Evolutionary conservation across 2,329 filamentous ascomycete species (phyloP).

Genomic region (Phyllosticta ampelicida): DNA sequence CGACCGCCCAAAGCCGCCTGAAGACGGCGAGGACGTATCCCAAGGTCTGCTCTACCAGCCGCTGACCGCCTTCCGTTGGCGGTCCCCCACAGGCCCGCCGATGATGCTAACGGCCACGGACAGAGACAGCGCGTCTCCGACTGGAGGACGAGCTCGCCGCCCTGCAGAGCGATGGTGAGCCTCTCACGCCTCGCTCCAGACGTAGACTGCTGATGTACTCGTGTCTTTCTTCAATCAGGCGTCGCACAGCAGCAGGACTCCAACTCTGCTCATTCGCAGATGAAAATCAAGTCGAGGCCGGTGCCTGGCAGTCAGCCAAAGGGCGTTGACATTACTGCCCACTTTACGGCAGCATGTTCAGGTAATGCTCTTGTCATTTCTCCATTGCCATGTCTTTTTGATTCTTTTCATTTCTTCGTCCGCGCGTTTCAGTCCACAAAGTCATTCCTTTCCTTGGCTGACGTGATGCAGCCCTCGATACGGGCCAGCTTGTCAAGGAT

Average conservation of each 20-base stretch:
- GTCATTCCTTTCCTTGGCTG: constrained; percentile 12
- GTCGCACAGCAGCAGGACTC: constrained; percentile 3
- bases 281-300: constrained; percentile 7
- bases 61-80: not conserved
- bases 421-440: not conserved
- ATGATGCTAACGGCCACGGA: constrained; percentile 2
- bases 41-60: constrained; percentile 6
- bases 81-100: constrained; percentile 8
- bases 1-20: constrained; percentile 4
- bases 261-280: constrained; percentile 1
- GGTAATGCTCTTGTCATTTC: constrained; percentile 12
- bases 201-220: not conserved
- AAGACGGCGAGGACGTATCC: constrained; percentile 3
- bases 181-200: not conserved
- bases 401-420: not conserved
- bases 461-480: constrained; percentile 50
- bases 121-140: constrained; percentile 10
- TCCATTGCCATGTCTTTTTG: not conserved
- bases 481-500: constrained; percentile 87
- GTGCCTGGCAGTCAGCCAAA: constrained; percentile 4
- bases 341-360: constrained; percentile 22
- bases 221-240: not conserved
- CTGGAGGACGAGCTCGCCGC: constrained; percentile 5
- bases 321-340: constrained; percentile 23
- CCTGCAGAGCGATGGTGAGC: constrained; percentile 3